phyloP scores from a whole-genome alignment of 495 filamentous ascomycete species.

The Letharia lupina region DNA sequence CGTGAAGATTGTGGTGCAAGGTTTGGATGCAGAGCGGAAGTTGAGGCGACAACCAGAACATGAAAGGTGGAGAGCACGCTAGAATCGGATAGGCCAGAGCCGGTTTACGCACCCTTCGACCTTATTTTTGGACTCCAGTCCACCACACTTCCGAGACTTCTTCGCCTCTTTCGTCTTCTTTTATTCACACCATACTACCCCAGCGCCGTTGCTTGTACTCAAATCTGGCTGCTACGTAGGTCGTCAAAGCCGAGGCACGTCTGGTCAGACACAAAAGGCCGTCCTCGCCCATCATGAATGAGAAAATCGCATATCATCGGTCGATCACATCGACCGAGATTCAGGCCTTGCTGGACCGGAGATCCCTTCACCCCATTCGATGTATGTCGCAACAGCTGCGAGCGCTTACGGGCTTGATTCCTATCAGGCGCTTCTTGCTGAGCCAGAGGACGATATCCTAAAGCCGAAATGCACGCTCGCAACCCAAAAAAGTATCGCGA shows the following conservation, averaged over 20 bases:
- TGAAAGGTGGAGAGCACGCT: background rate
- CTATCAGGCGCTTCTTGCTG: conserved; percentile 5
- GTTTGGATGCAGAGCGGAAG: background rate
- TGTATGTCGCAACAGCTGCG: background rate
- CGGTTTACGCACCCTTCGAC: conserved; percentile 1
- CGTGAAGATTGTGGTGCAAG: background rate
- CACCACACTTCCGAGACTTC: background rate
- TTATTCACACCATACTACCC: conserved; percentile 3
- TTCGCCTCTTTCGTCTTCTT: background rate
- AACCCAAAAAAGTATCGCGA: conserved; percentile 35
- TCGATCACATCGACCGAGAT: background rate
- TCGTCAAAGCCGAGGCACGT: conserved; percentile 1
- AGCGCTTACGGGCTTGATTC: background rate
- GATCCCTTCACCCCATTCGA: background rate
- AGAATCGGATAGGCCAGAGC: background rate
- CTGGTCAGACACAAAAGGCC: background rate
- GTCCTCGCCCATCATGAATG: conserved; percentile 1
- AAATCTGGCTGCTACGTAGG: background rate
- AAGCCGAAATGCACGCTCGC: conserved; percentile 36
- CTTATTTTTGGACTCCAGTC: background rate
- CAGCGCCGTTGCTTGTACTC: background rate
- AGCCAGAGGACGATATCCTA: conserved; percentile 1
- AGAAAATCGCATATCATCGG: background rate
- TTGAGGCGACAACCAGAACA: conserved; percentile 1
- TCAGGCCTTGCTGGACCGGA: conserved; percentile 4